Percentiles rank a stretch among this genome's conserved stretches.
phyloP scores from a whole-genome alignment of 805 yeast species.

The Candida boleticola region DNA sequence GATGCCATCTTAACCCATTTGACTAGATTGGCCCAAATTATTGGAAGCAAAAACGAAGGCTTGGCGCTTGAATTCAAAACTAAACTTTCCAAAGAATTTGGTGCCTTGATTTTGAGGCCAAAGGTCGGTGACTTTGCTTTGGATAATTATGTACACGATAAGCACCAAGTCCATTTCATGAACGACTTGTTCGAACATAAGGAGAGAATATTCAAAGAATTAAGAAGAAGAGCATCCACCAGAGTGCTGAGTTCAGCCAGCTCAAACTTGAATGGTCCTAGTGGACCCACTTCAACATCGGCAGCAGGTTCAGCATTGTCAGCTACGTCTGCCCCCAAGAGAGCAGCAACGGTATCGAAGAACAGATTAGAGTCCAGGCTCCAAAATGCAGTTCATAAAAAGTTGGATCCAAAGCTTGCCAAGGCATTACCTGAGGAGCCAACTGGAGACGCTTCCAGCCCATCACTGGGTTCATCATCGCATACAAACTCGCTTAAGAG shows the following conservation, averaged over 20 bases:
- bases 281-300: constrained; percentile 5
- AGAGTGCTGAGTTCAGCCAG: constrained; percentile 17
- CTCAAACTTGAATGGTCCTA: constrained; percentile 2
- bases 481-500: constrained; percentile 19
- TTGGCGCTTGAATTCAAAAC: constrained; percentile 37
- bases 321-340: neutral
- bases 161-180: constrained; percentile 56
- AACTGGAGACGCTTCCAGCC: neutral
- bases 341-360: constrained; percentile 20
- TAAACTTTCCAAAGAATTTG: constrained; percentile 64
- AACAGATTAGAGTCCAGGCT: constrained; percentile 25
- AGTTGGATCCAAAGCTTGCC: too few species aligned
- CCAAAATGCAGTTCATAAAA: constrained; percentile 22
- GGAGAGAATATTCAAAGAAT: constrained; percentile 62
- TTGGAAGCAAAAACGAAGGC: constrained; percentile 39
- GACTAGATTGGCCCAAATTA: constrained; percentile 52
- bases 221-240: constrained; percentile 34
- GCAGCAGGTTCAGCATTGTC: neutral
- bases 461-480: neutral
- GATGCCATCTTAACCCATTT: constrained; percentile 80
- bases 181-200: constrained; percentile 61
- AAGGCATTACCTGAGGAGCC: constrained; percentile 3
- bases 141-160: constrained; percentile 46
- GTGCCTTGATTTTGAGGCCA: constrained; percentile 60
- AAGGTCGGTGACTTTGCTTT: constrained; percentile 16